Base-by-base conservation (phyloP, 1,139 yeast genomes). In the Kodamaea sp. region DNA sequence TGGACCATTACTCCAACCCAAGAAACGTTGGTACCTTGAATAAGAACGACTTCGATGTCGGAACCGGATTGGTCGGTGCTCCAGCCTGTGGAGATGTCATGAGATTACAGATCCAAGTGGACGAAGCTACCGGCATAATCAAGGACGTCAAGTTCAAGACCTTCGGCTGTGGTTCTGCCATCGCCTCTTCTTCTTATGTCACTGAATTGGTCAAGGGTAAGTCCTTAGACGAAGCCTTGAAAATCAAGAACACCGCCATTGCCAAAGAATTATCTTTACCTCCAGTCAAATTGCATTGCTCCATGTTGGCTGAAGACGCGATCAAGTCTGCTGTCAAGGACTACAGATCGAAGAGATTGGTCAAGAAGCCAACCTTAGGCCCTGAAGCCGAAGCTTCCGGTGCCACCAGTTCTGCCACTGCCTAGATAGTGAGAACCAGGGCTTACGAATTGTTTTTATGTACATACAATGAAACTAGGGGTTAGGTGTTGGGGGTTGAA, bases 61-160 rank as follows among this genome's bases (percentile, higher is more conserved):
- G 98, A 28, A 92, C 98, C 2, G 98, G 98, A 2, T 76, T 92
- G 28, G 98, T 92, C 13, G 92, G 98, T 35, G 98, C 98, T 0
- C 98, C 98, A 37, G 98, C 98, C 1, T 92, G 98, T 70, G 98
- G 98, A 40, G 98, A 92, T 69, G 98, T 92, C 34, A 92, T 92
- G 97, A 83, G 95, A 66, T 76, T 92, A 48, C 98, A 92, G 62
- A 92, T 92, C 54, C 80, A 90, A 57, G 98, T 92, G 12, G 83
- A 83, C 50, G 97, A 89, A 51, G 82, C 77, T 38, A 81, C 95
- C 22, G 98, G 98, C 2, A 73, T 86, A 39, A 92, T 92, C 53
- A 80, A 86, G 59, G 96, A 92, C 60, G 98, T 92, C 47, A 92
- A 89, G 66, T 92, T 92, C 68, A 92, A 92, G 77, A 92, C 98